Conservation (phyloP, 768 basidiomycete genomes). For the Pisolithus marmoratus region DNA sequence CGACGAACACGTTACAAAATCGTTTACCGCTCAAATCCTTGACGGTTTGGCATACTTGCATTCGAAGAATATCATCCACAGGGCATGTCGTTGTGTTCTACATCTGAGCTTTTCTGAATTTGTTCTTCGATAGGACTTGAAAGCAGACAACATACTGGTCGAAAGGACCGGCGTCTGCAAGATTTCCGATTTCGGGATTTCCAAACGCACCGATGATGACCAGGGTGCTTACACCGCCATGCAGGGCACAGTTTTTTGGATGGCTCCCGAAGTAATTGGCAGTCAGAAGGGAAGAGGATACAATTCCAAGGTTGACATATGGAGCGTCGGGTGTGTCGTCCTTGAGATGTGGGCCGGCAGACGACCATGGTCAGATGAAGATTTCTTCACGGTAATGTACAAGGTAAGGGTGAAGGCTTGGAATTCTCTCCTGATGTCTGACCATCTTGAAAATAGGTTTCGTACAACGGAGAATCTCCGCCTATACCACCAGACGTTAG, state of each 20-base stretch:
- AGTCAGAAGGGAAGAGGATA: slow-evolving; percentile 80
- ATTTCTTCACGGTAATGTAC: slow-evolving; percentile 89
- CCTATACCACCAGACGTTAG: slow-evolving; percentile 83
- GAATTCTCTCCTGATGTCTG: neutral
- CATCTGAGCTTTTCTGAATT: slow-evolving; percentile 2
- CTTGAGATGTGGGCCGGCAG: slow-evolving; percentile 99
- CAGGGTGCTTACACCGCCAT: slow-evolving; percentile 84
- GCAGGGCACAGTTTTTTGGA: slow-evolving; percentile 99
- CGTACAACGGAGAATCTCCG: slow-evolving; percentile 77
- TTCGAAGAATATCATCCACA: slow-evolving; percentile 84
- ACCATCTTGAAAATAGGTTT: slow-evolving; percentile 48
- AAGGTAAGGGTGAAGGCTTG: slow-evolving; percentile 48
- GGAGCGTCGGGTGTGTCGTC: slow-evolving; percentile 98
- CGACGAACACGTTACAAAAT: slow-evolving; percentile 85
- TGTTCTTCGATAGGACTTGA: slow-evolving; percentile 63
- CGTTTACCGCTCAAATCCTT: slow-evolving; percentile 89
- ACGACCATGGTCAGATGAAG: slow-evolving; percentile 89
- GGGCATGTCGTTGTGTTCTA: slow-evolving; percentile 43
- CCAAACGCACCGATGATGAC: slow-evolving; percentile 89
- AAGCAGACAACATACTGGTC: slow-evolving; percentile 97
- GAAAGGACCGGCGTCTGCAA: slow-evolving; percentile 91
- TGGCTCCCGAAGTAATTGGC: slow-evolving; percentile 94
- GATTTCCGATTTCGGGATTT: slow-evolving; percentile 98
- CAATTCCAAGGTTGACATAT: slow-evolving; percentile 96
- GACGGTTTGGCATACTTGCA: slow-evolving; percentile 92